A percentile compares a stretch with the other conserved stretches of the same genome.
These are phyloP conservation scores for Porcisia deanei DNA, from an alignment of 208 protist genomes.

Conservation along the genomic window DNA sequence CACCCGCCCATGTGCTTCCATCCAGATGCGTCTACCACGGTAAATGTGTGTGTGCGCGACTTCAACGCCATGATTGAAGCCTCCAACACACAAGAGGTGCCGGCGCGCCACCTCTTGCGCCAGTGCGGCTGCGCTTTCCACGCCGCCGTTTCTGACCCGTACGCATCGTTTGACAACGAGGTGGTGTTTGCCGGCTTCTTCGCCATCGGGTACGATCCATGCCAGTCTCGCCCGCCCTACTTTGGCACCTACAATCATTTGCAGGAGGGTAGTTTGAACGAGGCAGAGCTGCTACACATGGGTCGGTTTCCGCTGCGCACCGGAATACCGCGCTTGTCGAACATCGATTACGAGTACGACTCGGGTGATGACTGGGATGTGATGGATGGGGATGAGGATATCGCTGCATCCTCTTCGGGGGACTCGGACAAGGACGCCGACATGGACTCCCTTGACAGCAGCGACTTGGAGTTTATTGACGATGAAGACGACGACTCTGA, in stretches of 20 bases:
- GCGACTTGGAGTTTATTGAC: constrained; percentile 81
- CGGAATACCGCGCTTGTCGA: constrained; percentile 69
- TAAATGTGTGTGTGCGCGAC: constrained; percentile 22
- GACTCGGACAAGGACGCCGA: constrained; percentile 22
- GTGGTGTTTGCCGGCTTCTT: constrained; percentile 77
- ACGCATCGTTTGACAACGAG: constrained; percentile 60
- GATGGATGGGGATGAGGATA: constrained; percentile 76
- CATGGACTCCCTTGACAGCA: constrained; percentile 44
- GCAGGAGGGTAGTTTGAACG: constrained; percentile 53
- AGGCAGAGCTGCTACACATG: constrained; percentile 58
- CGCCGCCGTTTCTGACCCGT: constrained; percentile 29
- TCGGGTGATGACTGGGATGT: constrained; percentile 89
- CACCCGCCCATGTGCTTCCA: constrained; percentile 48
- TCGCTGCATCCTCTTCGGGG: constrained; percentile 40
- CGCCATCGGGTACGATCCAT: constrained; percentile 86
- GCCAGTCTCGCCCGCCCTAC: constrained; percentile 81
- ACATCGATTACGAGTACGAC: constrained; percentile 89
- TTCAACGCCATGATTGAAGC: constrained; percentile 61
- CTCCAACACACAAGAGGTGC: constrained; percentile 24
- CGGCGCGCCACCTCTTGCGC: constrained; percentile 20
- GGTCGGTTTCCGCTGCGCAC: constrained; percentile 47
- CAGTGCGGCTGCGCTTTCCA: constrained; percentile 67
- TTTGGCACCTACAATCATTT: constrained; percentile 85
- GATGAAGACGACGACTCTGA: constrained; percentile 77
- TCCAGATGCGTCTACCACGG: neutral